Evolutionary conservation across 371 early-diverging fungal genomes (phyloP).

Genomic region (Dichotomocladium elegans): DNA sequence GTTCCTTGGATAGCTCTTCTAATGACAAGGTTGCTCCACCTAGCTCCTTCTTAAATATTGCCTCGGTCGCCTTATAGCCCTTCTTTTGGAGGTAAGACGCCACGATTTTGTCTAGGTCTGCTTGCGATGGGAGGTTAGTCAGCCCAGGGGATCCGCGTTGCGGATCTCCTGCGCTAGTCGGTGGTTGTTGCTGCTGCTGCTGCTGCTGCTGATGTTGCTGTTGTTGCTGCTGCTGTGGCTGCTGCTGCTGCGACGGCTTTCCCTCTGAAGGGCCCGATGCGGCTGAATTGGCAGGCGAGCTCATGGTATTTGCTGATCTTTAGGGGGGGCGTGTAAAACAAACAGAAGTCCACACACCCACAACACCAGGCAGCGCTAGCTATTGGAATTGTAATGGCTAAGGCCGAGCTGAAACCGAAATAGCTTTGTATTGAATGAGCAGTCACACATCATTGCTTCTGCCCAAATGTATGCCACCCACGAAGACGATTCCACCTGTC

Average conservation of each 20-base stretch:
- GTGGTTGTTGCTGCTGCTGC: not conserved
- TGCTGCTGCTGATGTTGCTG: not conserved
- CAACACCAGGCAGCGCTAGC: too few relatives aligned
- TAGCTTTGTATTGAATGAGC: too few relatives aligned
- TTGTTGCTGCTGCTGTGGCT: not conserved
- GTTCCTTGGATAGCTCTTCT: conserved; percentile 23
- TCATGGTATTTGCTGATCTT: not conserved
- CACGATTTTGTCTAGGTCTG: conserved; percentile 33
- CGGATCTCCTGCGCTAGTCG: not conserved
- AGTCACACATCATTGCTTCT: too few relatives aligned
- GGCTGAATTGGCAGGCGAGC: not conserved
- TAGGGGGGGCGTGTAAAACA: not conserved
- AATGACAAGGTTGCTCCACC: conserved; percentile 23
- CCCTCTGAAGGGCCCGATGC: not conserved
- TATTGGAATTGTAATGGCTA: too few relatives aligned
- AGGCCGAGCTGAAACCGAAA: too few relatives aligned
- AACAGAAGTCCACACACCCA: too few relatives aligned
- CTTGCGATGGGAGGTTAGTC: conserved; percentile 17
- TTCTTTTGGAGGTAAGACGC: conserved; percentile 37
- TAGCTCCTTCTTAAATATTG: conserved; percentile 27
- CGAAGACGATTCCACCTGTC: too few relatives aligned
- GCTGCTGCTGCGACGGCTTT: too few relatives aligned
- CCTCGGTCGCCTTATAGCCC: conserved; percentile 28
- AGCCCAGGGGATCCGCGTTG: conserved; percentile 1
- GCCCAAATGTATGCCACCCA: too few relatives aligned